Base-by-base conservation (phyloP, 495 filamentous ascomycete species). In the Aspergillus cristatus region DNA sequence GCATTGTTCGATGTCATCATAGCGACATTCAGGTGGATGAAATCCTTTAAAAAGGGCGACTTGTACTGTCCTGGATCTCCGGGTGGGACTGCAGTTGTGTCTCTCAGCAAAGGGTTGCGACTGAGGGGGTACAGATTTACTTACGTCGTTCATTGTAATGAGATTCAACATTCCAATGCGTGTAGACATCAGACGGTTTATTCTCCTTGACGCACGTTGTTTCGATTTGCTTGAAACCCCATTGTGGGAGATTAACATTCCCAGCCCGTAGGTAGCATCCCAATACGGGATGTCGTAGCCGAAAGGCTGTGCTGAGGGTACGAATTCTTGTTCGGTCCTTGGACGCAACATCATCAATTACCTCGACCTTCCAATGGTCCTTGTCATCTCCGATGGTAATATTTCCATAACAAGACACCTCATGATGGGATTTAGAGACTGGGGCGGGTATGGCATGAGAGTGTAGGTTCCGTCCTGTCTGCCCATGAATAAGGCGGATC, bases 1-100 rank as follows among this genome's bases (percentile, higher is more conserved):
- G 91, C 91, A 57, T 98, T 98, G 68, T 98, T 98, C 11, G 93
- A 97, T 13, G 91, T 98, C 93, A 97, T 96, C 91, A 98, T 98
- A 37, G 93, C 91, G 41, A 98, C 91, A 60, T 98, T 98, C 33
- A 98, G 57, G 57, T 98, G 91, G 49, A 98, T 77, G 59, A 98
- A 98, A 63, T 97, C 93, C 53, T 86, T 86, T 40, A 93, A 60
- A 70, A 98, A 98, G 1, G 93, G 90, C 0, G 90, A 97, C 65
- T 85, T 94, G 69, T 95, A 98, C 31, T 86, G 82, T 45, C 84
- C 86, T 37, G 91, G 84, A 56, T 96, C 83, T 51, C 84, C 83
- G 45, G 84, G 79, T 13, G 91, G 91, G 25, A 98, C 88, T 95
- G 16, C 5, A n/a, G n/a, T n/a, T n/a, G 42, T 34, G 14, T 50